Percentiles rank a stretch among this genome's conserved stretches.
These are phyloP conservation scores for Metschnikowia cubensis DNA, from an alignment of 805 yeast species.

Conservation along the genomic window DNA sequence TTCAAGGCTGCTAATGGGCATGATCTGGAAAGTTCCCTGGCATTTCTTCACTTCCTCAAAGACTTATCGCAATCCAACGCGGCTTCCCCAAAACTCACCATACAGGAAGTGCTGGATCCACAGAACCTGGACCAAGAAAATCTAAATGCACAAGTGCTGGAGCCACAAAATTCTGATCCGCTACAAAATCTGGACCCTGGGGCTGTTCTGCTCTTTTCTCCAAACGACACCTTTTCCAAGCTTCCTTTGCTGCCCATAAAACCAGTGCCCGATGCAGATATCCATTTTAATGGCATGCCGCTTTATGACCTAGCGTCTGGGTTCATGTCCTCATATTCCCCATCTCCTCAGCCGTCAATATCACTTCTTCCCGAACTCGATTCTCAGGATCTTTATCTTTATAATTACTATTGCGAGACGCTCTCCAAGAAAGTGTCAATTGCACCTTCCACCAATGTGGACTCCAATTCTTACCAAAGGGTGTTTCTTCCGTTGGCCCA, in stretches of 20 bases:
- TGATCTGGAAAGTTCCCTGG: constrained; percentile 11
- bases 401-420: constrained; percentile 47
- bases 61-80: constrained; percentile 19
- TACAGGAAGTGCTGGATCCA: neutral
- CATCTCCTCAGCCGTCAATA: constrained; percentile 25
- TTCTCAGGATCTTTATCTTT: constrained; percentile 27
- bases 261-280: neutral
- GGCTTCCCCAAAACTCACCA: neutral
- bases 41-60: constrained; percentile 24
- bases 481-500: constrained; percentile 56
- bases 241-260: neutral
- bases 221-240: neutral
- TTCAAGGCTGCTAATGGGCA: neutral
- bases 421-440: constrained; percentile 42
- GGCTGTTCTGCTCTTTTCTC: too few relatives aligned
- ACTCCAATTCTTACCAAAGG: constrained; percentile 47
- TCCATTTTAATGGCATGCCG: neutral
- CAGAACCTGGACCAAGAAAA: too few relatives aligned
- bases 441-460: constrained; percentile 42
- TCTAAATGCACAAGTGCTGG: neutral
- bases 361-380: constrained; percentile 17
- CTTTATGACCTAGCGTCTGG: constrained; percentile 12
- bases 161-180: too few relatives aligned
- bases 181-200: too few relatives aligned
- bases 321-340: constrained; percentile 22